Base-by-base conservation (phyloP, 129 eudicot genomes). In the Gnaphalium uliginosum region DNA sequence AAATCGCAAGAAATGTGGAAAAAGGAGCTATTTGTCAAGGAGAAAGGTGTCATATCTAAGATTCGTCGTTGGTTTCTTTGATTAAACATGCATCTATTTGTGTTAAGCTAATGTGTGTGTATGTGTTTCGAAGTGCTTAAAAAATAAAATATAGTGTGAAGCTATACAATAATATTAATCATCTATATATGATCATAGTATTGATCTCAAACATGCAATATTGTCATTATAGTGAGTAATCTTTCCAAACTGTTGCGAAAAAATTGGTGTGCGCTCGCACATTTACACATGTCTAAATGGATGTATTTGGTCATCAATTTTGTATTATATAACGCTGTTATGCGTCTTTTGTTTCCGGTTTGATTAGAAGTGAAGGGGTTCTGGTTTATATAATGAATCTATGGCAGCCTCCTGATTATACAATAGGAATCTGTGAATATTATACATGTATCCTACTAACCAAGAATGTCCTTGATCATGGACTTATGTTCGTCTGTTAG, bases 401-500 rank as follows among this genome's bases (percentile, higher is more conserved):
- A 53, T 53, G 21, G 61, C 61, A 56, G 61, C 61, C 61, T 56
- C 61, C 61, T 56, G 61, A 56, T 56, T 56, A 19, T 56, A 56
- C 61, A 56, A 21, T 46, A 46, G 18, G 0, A 21, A 56, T 8
- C 4, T n/a, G 13, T 19, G 4, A 56, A 7, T 11, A 68, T 68
- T 68, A 39, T 68, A 68, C 73, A 68, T 61, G 30, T 74, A 65
- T 11, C 15, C 90, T 46, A 46, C 90, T 89, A 89, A 61, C 86
- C 86, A 75, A 95, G 90, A 68, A 86, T 54, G 59, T 81, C 90
- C 85, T 89, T 87, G 73, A 95, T 88, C 87, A 89, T 87, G 22
- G 68, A 76, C 82, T 95, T 95, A 82, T 91, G 99, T 8, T 95
- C 94, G 32, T 89, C 90, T 70, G 96, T 87, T 59, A 95, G 80